Percentiles rank a stretch among this genome's conserved stretches.
phyloP scores from a whole-genome alignment of 805 yeast genomes.

The Ogataea zsoltii region DNA sequence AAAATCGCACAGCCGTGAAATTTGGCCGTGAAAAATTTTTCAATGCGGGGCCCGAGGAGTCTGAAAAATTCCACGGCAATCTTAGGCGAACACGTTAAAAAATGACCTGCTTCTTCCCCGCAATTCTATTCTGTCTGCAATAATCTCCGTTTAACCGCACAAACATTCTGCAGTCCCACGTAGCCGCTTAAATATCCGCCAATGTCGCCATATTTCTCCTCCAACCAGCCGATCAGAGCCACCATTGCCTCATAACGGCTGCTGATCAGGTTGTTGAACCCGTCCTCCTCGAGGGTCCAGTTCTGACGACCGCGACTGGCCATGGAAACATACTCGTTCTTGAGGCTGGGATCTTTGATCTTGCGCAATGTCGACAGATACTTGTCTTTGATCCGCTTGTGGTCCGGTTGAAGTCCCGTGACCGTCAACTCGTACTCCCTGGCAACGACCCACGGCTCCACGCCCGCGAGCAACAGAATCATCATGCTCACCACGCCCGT shows the following conservation, averaged over 20 bases:
- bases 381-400: constrained; percentile 37
- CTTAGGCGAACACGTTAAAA: constrained; percentile 6
- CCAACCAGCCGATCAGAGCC: constrained; percentile 55
- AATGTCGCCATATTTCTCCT: constrained; percentile 54
- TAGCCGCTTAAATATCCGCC: constrained; percentile 43
- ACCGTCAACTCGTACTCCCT: constrained; percentile 78
- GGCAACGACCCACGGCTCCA: constrained; percentile 63
- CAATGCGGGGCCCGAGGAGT: not conserved
- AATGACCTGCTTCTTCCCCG: not conserved
- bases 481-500: constrained; percentile 77
- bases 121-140: not conserved
- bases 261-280: constrained; percentile 60
- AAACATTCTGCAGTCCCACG: constrained; percentile 51
- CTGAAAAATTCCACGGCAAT: constrained; percentile 10
- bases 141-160: constrained; percentile 21
- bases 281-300: constrained; percentile 49
- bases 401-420: constrained; percentile 57
- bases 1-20: not conserved
- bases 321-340: constrained; percentile 24
- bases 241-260: constrained; percentile 72
- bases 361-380: constrained; percentile 34
- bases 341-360: constrained; percentile 20
- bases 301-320: constrained; percentile 40
- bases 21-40: no score
- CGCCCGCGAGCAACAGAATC: constrained; percentile 61